Evolutionary conservation across 257 asterid genomes (phyloP).

Genomic region (Rehmannia glutinosa): DNA sequence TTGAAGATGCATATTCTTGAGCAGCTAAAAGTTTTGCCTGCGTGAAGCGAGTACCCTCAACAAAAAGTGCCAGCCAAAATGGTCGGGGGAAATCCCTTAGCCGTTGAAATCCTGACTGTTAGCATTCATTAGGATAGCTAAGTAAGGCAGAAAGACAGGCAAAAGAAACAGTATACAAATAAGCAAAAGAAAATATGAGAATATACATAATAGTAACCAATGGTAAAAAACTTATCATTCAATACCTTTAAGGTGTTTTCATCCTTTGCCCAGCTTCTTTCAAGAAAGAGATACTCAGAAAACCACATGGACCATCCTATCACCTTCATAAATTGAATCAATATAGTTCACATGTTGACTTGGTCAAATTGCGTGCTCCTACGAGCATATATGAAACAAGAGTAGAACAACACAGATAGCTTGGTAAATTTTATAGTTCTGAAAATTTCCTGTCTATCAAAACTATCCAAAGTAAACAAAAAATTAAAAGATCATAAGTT

Average conservation of each 20-base stretch:
- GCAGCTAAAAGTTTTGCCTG: conserved; percentile 94
- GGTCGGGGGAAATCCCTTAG: conserved; percentile 84
- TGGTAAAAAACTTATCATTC: conserved; percentile 8
- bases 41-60: conserved; percentile 95
- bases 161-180: not conserved
- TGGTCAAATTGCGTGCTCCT: not conserved
- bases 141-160: not conserved
- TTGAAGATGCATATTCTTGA: conserved; percentile 84
- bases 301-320: conserved; percentile 99
- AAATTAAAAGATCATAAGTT: not conserved
- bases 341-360: not conserved
- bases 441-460: not conserved
- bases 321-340: conserved; percentile 51
- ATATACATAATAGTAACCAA: not conserved
- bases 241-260: conserved; percentile 80
- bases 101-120: conserved; percentile 66
- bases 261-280: conserved; percentile 96
- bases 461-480: not conserved
- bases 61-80: conserved; percentile 93
- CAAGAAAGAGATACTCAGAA: conserved; percentile 90
- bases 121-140: conserved; percentile 10
- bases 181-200: conserved; percentile 2
- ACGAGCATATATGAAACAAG: not conserved
- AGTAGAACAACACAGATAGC: conserved; percentile 13
- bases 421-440: not conserved